A percentile compares a stretch with the other conserved stretches of the same genome.
These are phyloP conservation scores for Epichloe brachyelytri DNA, from an alignment of 2,329 filamentous ascomycete species.

Conservation along the genomic window DNA sequence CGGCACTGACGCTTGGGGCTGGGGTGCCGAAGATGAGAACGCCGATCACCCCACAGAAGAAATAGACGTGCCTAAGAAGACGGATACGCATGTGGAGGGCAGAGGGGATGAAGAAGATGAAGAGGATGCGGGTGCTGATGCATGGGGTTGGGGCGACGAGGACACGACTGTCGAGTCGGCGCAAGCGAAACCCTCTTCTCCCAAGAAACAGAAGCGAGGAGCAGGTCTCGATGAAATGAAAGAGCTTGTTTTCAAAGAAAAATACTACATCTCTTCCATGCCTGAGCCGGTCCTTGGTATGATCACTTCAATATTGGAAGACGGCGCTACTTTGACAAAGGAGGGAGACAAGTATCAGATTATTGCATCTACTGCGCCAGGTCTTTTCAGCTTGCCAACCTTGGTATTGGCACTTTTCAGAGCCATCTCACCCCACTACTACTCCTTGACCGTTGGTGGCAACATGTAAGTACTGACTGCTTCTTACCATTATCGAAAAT, in stretches of 20 bases:
- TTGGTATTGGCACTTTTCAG: conserved; percentile 67
- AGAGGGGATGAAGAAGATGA: not conserved
- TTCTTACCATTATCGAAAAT: not conserved
- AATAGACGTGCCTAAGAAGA: not conserved
- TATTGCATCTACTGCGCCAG: conserved; percentile 54
- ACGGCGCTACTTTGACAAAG: conserved; percentile 46
- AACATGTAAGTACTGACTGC: conserved; percentile 41
- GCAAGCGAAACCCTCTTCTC: conserved; percentile 5
- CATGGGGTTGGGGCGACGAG: conserved; percentile 78
- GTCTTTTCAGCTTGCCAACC: conserved; percentile 59
- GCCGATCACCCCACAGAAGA: conserved; percentile 12
- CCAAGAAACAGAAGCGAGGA: conserved; percentile 9
- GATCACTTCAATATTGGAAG: conserved; percentile 46
- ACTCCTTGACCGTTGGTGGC: conserved; percentile 46
- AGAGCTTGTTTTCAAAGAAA: conserved; percentile 71
- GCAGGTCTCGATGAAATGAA: conserved; percentile 26
- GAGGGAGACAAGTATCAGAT: conserved; percentile 38
- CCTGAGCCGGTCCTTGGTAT: conserved; percentile 64
- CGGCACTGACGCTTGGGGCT: conserved; percentile 64
- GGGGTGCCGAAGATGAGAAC: conserved; percentile 50
- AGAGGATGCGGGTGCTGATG: conserved; percentile 44
- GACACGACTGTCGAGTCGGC: conserved; percentile 26
- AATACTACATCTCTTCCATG: conserved; percentile 78
- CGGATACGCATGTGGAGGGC: conserved; percentile 3
- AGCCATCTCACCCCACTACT: conserved; percentile 63